These are phyloP conservation scores for Cubamyces lactineus DNA, from an alignment of 768 basidiomycete species.

Conservation along the genomic window DNA sequence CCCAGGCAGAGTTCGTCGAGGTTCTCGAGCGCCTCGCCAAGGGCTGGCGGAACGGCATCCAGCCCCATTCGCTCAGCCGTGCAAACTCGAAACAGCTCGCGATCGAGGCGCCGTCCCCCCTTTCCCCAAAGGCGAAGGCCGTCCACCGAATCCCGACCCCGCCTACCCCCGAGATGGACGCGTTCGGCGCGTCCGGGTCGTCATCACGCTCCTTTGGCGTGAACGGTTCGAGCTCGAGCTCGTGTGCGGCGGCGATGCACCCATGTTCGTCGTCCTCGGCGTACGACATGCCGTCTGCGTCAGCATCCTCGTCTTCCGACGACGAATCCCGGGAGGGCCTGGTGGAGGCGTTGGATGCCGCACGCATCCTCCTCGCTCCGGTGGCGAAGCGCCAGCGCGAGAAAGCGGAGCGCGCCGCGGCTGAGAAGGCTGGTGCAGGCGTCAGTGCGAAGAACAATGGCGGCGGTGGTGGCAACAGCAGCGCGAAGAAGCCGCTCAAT, in stretches of 20 bases:
- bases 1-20: constrained; percentile 88
- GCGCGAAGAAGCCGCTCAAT: constrained; percentile 55
- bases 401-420: constrained; percentile 53
- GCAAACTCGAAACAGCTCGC: constrained; percentile 49
- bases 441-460: constrained; percentile 33
- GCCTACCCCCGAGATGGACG: constrained; percentile 30
- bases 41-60: constrained; percentile 72
- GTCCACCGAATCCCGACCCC: constrained; percentile 30
- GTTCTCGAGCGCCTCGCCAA: constrained; percentile 77
- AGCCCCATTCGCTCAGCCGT: constrained; percentile 53
- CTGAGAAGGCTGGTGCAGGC: constrained; percentile 44
- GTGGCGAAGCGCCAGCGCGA: constrained; percentile 66
- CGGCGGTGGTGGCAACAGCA: constrained; percentile 24
- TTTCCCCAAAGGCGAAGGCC: constrained; percentile 28
- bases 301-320: neutral
- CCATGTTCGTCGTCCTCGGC: constrained; percentile 26
- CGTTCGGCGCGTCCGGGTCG: constrained; percentile 32
- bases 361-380: constrained; percentile 73
- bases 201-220: constrained; percentile 25
- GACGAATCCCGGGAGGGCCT: constrained; percentile 41
- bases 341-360: constrained; percentile 62
- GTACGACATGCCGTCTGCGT: constrained; percentile 24
- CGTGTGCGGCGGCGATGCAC: constrained; percentile 19
- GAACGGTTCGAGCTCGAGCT: constrained; percentile 37
- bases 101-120: constrained; percentile 38